Percentiles rank a stretch among this genome's conserved stretches.
phyloP scores from a whole-genome alignment of 2,329 filamentous ascomycete species.

The Chaetomium strumarium region DNA sequence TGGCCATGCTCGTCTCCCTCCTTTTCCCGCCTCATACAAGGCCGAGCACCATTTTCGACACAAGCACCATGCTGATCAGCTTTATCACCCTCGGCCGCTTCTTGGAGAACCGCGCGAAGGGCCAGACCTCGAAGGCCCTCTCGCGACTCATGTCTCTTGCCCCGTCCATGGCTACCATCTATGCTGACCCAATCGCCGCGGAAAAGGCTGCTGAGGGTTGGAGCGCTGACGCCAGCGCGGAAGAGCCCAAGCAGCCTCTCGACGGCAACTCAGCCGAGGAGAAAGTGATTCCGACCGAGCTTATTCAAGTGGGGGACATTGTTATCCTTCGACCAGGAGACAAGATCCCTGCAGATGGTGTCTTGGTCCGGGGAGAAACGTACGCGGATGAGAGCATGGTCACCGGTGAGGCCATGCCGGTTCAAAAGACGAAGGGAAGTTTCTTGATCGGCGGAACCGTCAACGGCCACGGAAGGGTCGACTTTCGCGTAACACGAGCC shows the following conservation, averaged over 20 bases:
- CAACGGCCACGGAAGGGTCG: conserved; percentile 84
- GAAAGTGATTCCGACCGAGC: conserved; percentile 82
- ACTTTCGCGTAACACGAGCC: conserved; percentile 86
- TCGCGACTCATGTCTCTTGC: conserved; percentile 93
- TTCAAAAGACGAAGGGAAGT: conserved; percentile 77
- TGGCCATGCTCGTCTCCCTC: conserved; percentile 79
- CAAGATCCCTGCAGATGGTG: conserved; percentile 91
- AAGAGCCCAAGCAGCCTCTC: conserved; percentile 42
- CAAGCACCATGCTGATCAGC: conserved; percentile 95
- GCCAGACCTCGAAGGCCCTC: conserved; percentile 89
- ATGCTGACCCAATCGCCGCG: conserved; percentile 86
- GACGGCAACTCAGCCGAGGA: conserved; percentile 68
- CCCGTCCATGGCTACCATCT: conserved; percentile 95
- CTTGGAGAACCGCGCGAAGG: conserved; percentile 90
- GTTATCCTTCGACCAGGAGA: conserved; percentile 91
- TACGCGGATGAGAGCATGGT: conserved; percentile 98
- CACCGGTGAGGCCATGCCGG: conserved; percentile 92
- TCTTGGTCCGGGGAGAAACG: conserved; percentile 80
- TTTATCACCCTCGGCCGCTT: conserved; percentile 90
- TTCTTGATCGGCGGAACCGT: conserved; percentile 88
- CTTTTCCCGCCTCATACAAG: conserved; percentile 67
- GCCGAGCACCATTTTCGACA: conserved; percentile 90
- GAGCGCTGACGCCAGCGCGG: conserved; percentile 41
- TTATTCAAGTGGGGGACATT: conserved; percentile 89
- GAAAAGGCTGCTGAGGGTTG: conserved; percentile 83